Evolutionary conservation across 2,329 filamentous ascomycete genomes (phyloP), one percentile per base, ranked within the genome.

Genomic region (Apiospora aurea): DNA sequence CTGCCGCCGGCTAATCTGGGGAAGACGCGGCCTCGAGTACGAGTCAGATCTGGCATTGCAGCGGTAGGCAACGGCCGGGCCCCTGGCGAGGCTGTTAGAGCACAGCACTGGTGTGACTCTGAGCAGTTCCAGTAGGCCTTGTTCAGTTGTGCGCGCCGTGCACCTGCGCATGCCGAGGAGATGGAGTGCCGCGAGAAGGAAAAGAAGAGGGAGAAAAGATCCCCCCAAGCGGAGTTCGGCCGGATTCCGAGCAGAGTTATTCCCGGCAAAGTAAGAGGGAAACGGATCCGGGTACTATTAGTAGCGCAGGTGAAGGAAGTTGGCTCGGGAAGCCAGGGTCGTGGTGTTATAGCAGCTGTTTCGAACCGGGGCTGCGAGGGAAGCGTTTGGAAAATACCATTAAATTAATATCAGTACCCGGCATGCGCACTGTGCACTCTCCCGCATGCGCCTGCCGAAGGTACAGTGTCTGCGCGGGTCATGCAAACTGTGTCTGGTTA

Each of bases 61-160:
- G 16, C 29, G 34, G 57, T 41, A 64, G 10, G 21, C 29, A 29
- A n/a, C 34, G 34, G 10, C 29, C 34, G 57, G 21, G 7, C 29
- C 57, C 57, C 34, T 38, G 57, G 57, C 29, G 34, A 41, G 34
- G 8, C 13, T 64, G 57, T 64, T 14, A 64, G 57, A 64, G 57
- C 57, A 41, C 10, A 21, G 16, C 53, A 64, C 57, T 64, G 57
- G 57, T 64, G 57, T 41, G 57, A 64, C 57, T 64, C 57, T 64
- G 34, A 64, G 57, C 34, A 64, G 34, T 64, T 64, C 57, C 57
- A 64, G 57, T 14, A 64, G 57, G 57, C 57, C 57, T 38, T 64
- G 57, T 64, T 64, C 57, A 11, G 57, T 64, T 34, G 29, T 38
- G 34, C 57, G 57, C 21, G 57, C 34, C 57, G 57, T 64, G 34